Conservation (phyloP, 164 flowering plant genomes). For the Aristolochia californica region DNA sequence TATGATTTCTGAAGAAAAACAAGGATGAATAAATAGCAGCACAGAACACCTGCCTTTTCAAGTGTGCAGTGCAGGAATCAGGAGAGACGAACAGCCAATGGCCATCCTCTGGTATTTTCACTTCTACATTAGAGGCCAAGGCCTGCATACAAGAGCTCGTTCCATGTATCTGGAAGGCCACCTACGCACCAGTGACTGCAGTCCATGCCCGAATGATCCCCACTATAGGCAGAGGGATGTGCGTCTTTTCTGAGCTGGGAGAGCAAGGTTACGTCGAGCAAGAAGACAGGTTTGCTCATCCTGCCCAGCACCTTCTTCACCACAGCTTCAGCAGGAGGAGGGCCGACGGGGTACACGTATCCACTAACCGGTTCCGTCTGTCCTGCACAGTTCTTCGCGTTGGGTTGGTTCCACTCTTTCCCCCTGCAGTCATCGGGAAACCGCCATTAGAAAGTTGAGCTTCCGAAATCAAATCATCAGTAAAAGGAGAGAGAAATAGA, state of each 20-base stretch:
- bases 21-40: too few relatives aligned
- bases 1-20: too few relatives aligned
- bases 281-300: slow-evolving; percentile 21
- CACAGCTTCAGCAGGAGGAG: slow-evolving; percentile 9
- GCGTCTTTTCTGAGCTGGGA: slow-evolving; percentile 35
- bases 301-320: slow-evolving; percentile 22
- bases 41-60: too few relatives aligned
- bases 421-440: slow-evolving; percentile 20
- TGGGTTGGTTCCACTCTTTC: slow-evolving; percentile 23
- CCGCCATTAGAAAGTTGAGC: too few relatives aligned
- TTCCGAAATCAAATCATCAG: not conserved
- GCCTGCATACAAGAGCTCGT: slow-evolving; percentile 33
- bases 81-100: too few relatives aligned
- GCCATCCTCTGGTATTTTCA: too few relatives aligned
- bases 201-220: slow-evolving; percentile 24
- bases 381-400: slow-evolving; percentile 17
- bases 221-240: slow-evolving; percentile 28
- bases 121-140: slow-evolving; percentile 7
- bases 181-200: slow-evolving; percentile 68
- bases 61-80: too few relatives aligned
- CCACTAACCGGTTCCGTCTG: slow-evolving; percentile 22
- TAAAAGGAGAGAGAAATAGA: not conserved
- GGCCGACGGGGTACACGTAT: slow-evolving; percentile 20
- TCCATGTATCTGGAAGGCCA: slow-evolving; percentile 60
- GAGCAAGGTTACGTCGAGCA: slow-evolving; percentile 29